Base-by-base conservation (phyloP, 1,284 basidiomycete species). In the Cerrena zonata region DNA sequence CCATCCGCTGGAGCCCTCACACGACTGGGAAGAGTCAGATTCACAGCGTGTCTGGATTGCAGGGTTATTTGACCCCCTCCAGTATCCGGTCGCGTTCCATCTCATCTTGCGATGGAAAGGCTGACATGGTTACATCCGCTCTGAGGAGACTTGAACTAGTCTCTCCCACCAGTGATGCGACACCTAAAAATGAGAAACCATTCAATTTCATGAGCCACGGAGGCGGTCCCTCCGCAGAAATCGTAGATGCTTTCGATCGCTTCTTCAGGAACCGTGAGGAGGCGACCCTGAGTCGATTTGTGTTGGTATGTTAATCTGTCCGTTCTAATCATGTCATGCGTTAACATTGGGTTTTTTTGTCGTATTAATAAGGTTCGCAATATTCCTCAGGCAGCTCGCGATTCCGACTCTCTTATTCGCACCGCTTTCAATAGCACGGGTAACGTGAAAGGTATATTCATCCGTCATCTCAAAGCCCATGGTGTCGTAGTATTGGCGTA, bases 401-500 rank as follows among this genome's bases (percentile, higher is more conserved):
- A 53, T 0, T 45, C 47, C 15, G 51, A 50, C 18, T 50, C 7
- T 18, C 15, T 40, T 18, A 5, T 62, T 21, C 45, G 53, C 27
- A 53, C 53, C n/a, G 53, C 54, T 0, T 59, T 62, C 26, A 44
- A 54, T 4, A 45, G 51, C n/a, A 45, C 56, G 26, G 60, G 61
- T 23, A 55, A 61, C 21, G 55, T 78, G 50, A 78, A 79, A 59
- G 78, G 76, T n/a, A 74, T 84, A 30, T 74, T 74, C 56, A 64
- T 75, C 19, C 77, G 74, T 48, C 71, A 71, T 53, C 75, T 77
- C 48, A 65, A 68, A 45, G 68, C 70, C 19, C 69, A 77, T 43
- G 77, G 78, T 4, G 64, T 76, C 25, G 69, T 83, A 43, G 66
- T 84, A 52, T 63, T 88, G 45, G 79, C 81, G 2, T 87, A 86